Evolutionary conservation across 768 basidiomycete genomes (phyloP), one percentile per base, ranked within the genome.

Genomic region (Solioccasus polychromus): DNA sequence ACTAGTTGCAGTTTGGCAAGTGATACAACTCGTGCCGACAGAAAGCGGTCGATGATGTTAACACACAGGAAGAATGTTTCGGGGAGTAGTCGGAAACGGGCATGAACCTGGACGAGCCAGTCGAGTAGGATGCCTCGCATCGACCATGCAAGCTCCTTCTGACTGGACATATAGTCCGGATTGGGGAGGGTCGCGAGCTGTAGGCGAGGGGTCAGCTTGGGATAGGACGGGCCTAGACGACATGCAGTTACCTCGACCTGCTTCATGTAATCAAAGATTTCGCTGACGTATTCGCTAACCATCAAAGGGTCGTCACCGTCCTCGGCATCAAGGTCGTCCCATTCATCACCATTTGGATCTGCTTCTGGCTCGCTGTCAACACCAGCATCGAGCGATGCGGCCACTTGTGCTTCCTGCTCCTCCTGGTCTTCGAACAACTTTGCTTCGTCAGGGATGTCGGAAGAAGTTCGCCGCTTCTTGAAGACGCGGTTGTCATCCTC

Each of bases 251-350:
- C 93, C 80, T 97, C 92, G 48, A 84, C 73, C 50, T 79, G 70
- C 62, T 85, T 88, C 70, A 97, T 77, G 69, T 99, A 98, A 45
- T 86, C 72, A 71, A 93, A 94, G 50, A 98, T 93, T 47, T 98
- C 96, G 20, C 74, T 74, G 40, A 96, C 94, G 60, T 99, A 99
- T 68, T 97, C 92, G 70, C 85, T 87, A 53, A 96, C 94, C 94
- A 97, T 97, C 49, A 91, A 74, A 12, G 95, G 96, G 60, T 99
- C 95, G 39, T 93, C 92, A 42, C 73, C 80, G 62, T 97, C 94
- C 18, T 94, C 92, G 1, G 80, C 82, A 53, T 97, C 93, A 14
- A 98, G 77, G 59, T 98, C 95, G 24, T 88, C 88, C 94, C 92
- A 98, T 61, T 76, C 71, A 59, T 71, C 54, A 51, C 73, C 74